Base-by-base conservation (phyloP, 2,329 filamentous ascomycete species). In the Cytospora paraplurivora region DNA sequence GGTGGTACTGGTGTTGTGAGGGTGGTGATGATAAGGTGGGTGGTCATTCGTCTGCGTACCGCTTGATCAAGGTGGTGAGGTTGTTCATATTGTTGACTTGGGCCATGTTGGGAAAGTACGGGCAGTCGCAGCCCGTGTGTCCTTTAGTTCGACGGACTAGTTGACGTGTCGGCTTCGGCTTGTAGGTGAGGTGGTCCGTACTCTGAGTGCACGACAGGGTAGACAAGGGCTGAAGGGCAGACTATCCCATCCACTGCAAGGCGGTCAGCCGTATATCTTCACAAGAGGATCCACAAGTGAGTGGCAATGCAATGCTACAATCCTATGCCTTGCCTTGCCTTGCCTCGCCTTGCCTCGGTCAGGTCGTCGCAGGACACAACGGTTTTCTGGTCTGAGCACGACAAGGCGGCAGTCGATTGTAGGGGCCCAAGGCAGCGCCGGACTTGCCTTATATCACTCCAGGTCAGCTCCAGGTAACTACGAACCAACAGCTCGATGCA, bases 41-140 rank as follows among this genome's bases (percentile, higher is more conserved):
- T 27, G 27, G 2, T 27, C 27, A 27, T 27, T 27, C 4, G 27
- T 27, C 50, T 38, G 64, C 86, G 71, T 85, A 98, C 95, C 95
- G 88, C 85, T 99, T 99, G 81, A 99, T 97, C 73, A 99, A 86
- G 61, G 95, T 99, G 41, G 93, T 96, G 67, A 99, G 81, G 76
- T 97, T 98, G 79, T 98, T 89, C 92, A 98, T 97, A 72, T 93
- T 91, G 78, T 85, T 91, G 67, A 64, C 62, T 55, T 63, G 66
- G 44, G 63, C 63, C 61, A 66, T 66, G 49, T 34, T 64, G 49
- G 57, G 56, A 52, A 56, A 34, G n/a, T 47, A 51, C 50, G 33
- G 61, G 50, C 62, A 50, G 64, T 50, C 33, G 61, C 44, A 63
- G 55, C 61, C 64, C 57, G 63, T 62, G 63, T 51, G 52, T 55